Conservation (phyloP, 805 yeast species). For the Yamadazyma paraphyllophila region DNA sequence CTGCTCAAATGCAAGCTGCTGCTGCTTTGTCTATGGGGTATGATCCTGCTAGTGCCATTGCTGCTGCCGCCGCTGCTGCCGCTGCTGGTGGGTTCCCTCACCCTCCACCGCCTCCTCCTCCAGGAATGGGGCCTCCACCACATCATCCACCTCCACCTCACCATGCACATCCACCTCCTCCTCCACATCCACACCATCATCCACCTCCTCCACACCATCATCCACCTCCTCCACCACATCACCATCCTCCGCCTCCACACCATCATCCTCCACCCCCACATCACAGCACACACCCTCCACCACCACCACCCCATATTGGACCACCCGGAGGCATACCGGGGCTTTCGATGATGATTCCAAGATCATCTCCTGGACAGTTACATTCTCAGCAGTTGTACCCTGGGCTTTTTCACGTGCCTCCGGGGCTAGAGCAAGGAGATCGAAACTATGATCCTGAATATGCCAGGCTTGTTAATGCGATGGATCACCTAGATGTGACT, state of each 20-base stretch:
- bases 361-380: not conserved
- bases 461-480: slow-evolving; percentile 2
- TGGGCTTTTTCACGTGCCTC: not conserved
- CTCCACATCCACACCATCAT: slow-evolving; percentile 3
- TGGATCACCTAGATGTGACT: slow-evolving; percentile 2
- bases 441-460: not conserved
- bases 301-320: not conserved
- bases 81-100: slow-evolving; percentile 19
- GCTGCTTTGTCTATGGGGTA: slow-evolving; percentile 39
- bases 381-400: not conserved
- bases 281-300: not conserved
- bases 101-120: slow-evolving; percentile 12
- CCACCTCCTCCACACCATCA: slow-evolving; percentile 3
- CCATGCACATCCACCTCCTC: not conserved
- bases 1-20: slow-evolving; percentile 37
- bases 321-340: slow-evolving; percentile 6
- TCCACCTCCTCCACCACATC: slow-evolving; percentile 1
- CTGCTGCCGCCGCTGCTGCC: slow-evolving; percentile 18
- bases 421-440: not conserved
- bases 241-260: not conserved
- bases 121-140: slow-evolving; percentile 8
- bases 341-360: not conserved
- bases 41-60: slow-evolving; percentile 35
- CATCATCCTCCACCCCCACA: slow-evolving; percentile 1
- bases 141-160: slow-evolving; percentile 2